Base-by-base conservation (phyloP, 768 basidiomycete genomes). In the Lanmaoa pseudosensibilis region DNA sequence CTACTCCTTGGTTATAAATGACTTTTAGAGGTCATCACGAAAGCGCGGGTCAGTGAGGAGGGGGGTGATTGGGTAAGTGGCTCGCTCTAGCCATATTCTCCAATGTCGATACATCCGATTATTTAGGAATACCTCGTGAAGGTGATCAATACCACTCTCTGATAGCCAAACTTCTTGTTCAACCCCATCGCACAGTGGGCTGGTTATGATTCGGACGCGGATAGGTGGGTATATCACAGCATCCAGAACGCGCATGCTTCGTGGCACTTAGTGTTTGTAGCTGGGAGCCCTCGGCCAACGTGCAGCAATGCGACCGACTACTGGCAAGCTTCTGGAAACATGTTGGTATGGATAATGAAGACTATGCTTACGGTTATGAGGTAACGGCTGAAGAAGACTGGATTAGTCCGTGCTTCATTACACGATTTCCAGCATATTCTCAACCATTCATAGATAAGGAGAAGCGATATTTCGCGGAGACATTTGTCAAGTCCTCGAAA, bases 251-350 rank as follows among this genome's bases (percentile, higher is more conserved):
- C 38, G 37, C 40, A 23, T 27, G 33, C 55, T 50, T 40, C 16
- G 25, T 50, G 47, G 52, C 32, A n/a, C 37, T 58, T 41, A 33
- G 6, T 43, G 0, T 30, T 37, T 56, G 43, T 54, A 90, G 88
- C 62, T 90, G 88, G 88, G 88, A 90, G 56, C 88, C 88, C 12
- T 71, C 77, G 49, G 71, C 70, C 8, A 87, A 90, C 65, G 75
- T 90, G 15, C 60, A 66, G 36, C 73, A 77, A 27, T 90, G 88
- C 64, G 69, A 79, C 16, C 78, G 83, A 19, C 74, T 90, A 16
- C 70, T 88, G 25, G 57, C 68, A n/a, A 84, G 83, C 58, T 90
- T 90, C 66, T 87, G 85, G 85, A 65, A 69, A 6, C 77, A 86
- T 50, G 61, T 89, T 19, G 87, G 87, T 2, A 66, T 68, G 18